Percentiles rank a stretch among this genome's conserved stretches.
Evolutionary conservation across 2,329 filamentous ascomycete species (phyloP).

Genomic region (Drechslerella stenobrocha): DNA sequence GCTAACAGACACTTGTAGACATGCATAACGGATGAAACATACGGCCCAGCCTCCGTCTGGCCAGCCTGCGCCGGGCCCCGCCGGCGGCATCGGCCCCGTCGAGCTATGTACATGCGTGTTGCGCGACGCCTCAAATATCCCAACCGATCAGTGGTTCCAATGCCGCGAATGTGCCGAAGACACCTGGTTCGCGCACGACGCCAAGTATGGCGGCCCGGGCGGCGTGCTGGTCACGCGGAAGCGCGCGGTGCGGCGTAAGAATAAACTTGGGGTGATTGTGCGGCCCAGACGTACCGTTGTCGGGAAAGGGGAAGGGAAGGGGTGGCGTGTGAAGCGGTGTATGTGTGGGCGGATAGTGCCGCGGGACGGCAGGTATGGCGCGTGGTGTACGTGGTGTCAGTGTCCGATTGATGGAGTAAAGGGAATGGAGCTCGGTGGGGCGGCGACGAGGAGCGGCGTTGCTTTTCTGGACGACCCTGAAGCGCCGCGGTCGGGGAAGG

Average conservation of each 20-base stretch:
- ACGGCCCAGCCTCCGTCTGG: conserved; percentile 36
- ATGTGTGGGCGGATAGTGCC: conserved; percentile 27
- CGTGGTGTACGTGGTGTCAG: conserved; percentile 43
- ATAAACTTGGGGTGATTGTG: conserved; percentile 35
- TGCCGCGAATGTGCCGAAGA: conserved; percentile 35
- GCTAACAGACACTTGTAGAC: conserved; percentile 5
- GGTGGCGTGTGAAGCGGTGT: conserved; percentile 30
- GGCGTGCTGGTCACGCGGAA: conserved; percentile 9
- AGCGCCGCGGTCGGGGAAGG: conserved; percentile 4
- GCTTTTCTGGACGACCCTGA: neutral
- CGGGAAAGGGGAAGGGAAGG: neutral
- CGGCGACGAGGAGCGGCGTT: conserved; percentile 32
- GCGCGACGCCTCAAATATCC: conserved; percentile 22
- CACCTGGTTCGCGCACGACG: conserved; percentile 38
- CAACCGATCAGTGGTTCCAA: conserved; percentile 44
- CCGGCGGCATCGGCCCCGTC: conserved; percentile 36
- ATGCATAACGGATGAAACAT: conserved; percentile 40
- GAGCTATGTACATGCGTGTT: conserved; percentile 41
- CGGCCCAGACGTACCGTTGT: conserved; percentile 1
- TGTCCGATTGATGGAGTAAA: conserved; percentile 24
- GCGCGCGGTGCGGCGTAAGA: conserved; percentile 25
- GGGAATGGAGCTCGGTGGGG: conserved; percentile 35
- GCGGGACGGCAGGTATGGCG: conserved; percentile 28
- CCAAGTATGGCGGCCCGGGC: conserved; percentile 32
- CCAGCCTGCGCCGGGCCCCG: conserved; percentile 17